These are phyloP conservation scores for Sparassis latifolia DNA, from an alignment of 1,284 basidiomycete genomes.

Conservation along the genomic window DNA sequence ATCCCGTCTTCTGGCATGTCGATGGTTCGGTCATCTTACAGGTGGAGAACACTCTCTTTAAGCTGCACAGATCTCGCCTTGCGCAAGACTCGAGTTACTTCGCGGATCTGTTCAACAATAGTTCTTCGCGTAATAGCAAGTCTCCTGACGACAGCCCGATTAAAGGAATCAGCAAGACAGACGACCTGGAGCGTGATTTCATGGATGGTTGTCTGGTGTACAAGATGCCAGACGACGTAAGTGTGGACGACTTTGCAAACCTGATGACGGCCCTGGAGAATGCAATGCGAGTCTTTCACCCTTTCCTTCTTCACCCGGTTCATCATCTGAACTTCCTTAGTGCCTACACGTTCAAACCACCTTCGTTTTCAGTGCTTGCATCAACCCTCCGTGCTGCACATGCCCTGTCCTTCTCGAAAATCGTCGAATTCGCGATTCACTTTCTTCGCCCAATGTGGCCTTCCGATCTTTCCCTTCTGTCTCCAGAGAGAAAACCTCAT, in stretches of 20 bases:
- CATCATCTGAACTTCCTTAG: constrained; percentile 8
- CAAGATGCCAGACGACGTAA: constrained; percentile 12
- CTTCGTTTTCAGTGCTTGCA: constrained; percentile 22
- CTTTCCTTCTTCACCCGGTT: not conserved
- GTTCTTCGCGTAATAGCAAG: constrained; percentile 3
- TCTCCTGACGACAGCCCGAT: not conserved
- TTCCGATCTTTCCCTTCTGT: constrained; percentile 14
- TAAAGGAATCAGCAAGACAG: not conserved
- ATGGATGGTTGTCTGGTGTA: constrained; percentile 26
- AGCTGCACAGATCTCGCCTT: constrained; percentile 31
- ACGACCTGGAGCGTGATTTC: not conserved
- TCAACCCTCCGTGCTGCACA: constrained; percentile 25
- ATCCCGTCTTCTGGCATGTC: constrained; percentile 27
- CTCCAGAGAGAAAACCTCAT: constrained; percentile 7
- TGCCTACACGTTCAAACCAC: constrained; percentile 17
- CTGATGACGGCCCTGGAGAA: constrained; percentile 29
- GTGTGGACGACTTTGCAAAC: constrained; percentile 27
- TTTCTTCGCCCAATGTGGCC: constrained; percentile 27
- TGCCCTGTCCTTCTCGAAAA: constrained; percentile 18
- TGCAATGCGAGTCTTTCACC: constrained; percentile 26
- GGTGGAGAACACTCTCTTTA: constrained; percentile 26
- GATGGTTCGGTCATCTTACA: constrained; percentile 32
- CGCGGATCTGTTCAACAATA: constrained; percentile 17
- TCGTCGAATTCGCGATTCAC: constrained; percentile 20
- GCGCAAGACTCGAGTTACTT: constrained; percentile 30